These are phyloP conservation scores for Coemansia sp. DNA, from an alignment of 192 early-diverging fungal species.

Conservation along the genomic window DNA sequence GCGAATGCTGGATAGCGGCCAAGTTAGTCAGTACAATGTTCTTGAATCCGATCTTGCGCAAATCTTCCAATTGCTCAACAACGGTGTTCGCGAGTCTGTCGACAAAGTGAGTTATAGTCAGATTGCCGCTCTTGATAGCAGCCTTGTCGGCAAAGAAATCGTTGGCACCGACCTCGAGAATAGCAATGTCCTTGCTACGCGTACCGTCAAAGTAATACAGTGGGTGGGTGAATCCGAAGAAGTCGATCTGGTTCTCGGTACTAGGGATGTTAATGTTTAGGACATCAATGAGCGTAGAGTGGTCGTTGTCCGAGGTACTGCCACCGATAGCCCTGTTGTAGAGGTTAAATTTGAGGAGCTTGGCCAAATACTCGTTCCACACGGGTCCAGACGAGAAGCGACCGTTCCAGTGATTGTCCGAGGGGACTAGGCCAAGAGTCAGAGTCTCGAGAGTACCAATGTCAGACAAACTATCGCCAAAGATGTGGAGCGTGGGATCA, in stretches of 20 bases:
- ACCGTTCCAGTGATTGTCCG: slow-evolving; percentile 30
- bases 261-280: slow-evolving; percentile 31
- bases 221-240: slow-evolving; percentile 22
- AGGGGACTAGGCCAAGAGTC: slow-evolving; percentile 25
- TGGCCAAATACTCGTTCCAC: slow-evolving; percentile 45
- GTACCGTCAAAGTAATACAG: slow-evolving; percentile 10
- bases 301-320: slow-evolving; percentile 24
- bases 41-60: slow-evolving; percentile 38
- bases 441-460: slow-evolving; percentile 22
- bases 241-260: slow-evolving; percentile 30
- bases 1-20: slow-evolving; percentile 39
- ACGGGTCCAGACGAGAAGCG: slow-evolving; percentile 29
- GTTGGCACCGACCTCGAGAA: slow-evolving; percentile 37
- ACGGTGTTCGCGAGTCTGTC: slow-evolving; percentile 6
- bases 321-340: slow-evolving; percentile 35
- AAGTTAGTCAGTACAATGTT: slow-evolving; percentile 35
- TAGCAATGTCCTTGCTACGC: slow-evolving; percentile 23
- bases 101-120: slow-evolving; percentile 22
- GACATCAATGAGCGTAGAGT: slow-evolving; percentile 13
- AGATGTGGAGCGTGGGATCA: slow-evolving; percentile 25
- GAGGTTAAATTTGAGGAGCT: slow-evolving; percentile 22
- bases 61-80: slow-evolving; percentile 19
- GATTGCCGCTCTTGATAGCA: slow-evolving; percentile 11
- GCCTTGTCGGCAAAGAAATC: slow-evolving; percentile 32
- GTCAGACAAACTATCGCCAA: slow-evolving; percentile 34